Percentiles rank a stretch among this genome's conserved stretches.
These are phyloP conservation scores for Blastobotrys muscicola DNA, from an alignment of 805 yeast genomes.

Conservation along the genomic window DNA sequence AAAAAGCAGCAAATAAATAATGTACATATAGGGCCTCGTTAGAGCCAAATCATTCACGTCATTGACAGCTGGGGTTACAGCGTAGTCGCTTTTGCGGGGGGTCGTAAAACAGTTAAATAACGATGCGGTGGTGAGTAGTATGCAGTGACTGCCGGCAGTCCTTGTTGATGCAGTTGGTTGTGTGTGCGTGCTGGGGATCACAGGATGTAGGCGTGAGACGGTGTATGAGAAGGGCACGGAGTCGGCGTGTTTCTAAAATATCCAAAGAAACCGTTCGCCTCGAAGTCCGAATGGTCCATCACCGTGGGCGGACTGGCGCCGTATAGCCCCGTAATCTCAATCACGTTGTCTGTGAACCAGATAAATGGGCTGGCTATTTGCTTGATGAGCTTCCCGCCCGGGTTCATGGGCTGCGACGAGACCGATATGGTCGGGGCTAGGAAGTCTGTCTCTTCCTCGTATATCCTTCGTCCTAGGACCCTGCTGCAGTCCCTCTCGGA, in stretches of 20 bases:
- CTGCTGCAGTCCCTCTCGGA: constrained; percentile 58
- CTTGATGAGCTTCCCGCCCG: not conserved
- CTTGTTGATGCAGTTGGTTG: not conserved
- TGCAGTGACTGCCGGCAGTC: no score
- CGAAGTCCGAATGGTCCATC: no score
- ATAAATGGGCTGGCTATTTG: constrained; percentile 2
- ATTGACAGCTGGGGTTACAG: not conserved
- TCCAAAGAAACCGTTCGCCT: no score
- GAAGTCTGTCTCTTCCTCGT: constrained; percentile 47
- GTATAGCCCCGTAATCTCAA: constrained; percentile 2
- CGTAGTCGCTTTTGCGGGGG: no score
- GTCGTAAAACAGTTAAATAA: no score
- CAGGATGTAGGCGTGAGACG: not conserved
- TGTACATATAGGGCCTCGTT: not conserved
- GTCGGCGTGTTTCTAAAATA: no score
- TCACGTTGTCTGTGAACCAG: constrained; percentile 4
- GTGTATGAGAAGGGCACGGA: no score
- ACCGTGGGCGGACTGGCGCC: no score
- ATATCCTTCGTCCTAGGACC: constrained; percentile 63
- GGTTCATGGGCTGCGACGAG: not conserved
- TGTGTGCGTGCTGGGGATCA: not conserved
- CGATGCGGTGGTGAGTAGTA: not conserved
- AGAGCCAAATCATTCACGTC: not conserved
- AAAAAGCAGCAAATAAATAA: not conserved
- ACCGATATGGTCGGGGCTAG: not conserved